phyloP scores from a whole-genome alignment of 1,284 basidiomycete species.

The Boletus calvinii region DNA sequence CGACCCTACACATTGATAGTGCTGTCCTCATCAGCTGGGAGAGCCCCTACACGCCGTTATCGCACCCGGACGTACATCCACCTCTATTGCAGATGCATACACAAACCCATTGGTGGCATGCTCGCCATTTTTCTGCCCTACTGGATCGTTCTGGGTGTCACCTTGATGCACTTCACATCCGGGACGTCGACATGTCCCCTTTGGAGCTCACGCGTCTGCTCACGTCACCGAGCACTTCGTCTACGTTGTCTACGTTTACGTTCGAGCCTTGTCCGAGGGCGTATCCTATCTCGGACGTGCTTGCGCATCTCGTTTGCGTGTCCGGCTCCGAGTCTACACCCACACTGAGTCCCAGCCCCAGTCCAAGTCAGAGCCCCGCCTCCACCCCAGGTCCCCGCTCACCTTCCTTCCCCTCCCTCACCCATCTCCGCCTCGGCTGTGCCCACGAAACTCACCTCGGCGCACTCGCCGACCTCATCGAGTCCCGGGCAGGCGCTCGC shows the following conservation, averaged over 20 bases:
- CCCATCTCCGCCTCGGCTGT: slow-evolving; percentile 22
- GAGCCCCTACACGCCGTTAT: not conserved
- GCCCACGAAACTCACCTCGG: slow-evolving; percentile 23
- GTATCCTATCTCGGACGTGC: slow-evolving; percentile 19
- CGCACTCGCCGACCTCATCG: slow-evolving; percentile 19
- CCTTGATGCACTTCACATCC: slow-evolving; percentile 22
- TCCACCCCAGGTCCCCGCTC: not conserved
- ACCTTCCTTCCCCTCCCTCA: slow-evolving; percentile 19
- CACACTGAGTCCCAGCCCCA: not conserved
- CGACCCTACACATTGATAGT: slow-evolving; percentile 24
- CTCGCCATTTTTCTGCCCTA: slow-evolving; percentile 25
- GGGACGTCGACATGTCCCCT: slow-evolving; percentile 25
- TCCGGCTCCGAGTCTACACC: not conserved
- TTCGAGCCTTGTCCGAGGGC: slow-evolving; percentile 27
- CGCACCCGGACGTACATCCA: slow-evolving; percentile 12
- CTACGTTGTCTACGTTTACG: slow-evolving; percentile 22
- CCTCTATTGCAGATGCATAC: not conserved
- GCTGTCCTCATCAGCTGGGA: slow-evolving; percentile 24
- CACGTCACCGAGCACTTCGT: slow-evolving; percentile 18
- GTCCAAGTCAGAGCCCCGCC: not conserved
- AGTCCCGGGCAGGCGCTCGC: slow-evolving; percentile 14
- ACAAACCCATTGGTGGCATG: slow-evolving; percentile 23
- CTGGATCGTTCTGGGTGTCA: slow-evolving; percentile 25
- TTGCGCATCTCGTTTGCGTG: slow-evolving; percentile 8
- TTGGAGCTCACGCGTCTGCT: slow-evolving; percentile 24